These are phyloP conservation scores for Pleurotus tuoliensis DNA, from an alignment of 768 basidiomycete genomes.

Conservation along the genomic window DNA sequence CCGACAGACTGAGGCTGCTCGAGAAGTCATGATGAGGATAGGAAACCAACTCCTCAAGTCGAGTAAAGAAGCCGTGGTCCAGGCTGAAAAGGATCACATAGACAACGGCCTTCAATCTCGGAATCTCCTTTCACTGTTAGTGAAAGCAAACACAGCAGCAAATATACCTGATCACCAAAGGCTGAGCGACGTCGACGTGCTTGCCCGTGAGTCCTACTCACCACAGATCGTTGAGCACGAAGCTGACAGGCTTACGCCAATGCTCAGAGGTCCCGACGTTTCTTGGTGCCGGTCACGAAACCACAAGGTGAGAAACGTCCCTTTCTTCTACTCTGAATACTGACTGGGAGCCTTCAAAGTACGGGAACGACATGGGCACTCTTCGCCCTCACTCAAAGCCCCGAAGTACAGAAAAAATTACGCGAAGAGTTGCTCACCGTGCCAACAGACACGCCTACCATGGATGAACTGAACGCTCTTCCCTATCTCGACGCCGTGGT, in stretches of 20 bases:
- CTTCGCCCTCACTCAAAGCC: constrained; percentile 46
- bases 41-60: constrained; percentile 44
- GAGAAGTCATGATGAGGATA: constrained; percentile 43
- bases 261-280: constrained; percentile 56
- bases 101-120: constrained; percentile 32
- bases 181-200: constrained; percentile 60
- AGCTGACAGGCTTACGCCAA: not conserved
- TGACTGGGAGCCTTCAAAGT: constrained; percentile 16
- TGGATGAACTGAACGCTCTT: constrained; percentile 65
- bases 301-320: constrained; percentile 35
- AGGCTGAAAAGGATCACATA: constrained; percentile 23
- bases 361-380: constrained; percentile 56
- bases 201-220: constrained; percentile 37
- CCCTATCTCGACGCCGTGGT: constrained; percentile 69
- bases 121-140: constrained; percentile 57
- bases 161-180: constrained; percentile 52
- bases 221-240: not conserved
- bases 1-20: constrained; percentile 24
- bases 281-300: constrained; percentile 57
- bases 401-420: constrained; percentile 49
- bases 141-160: constrained; percentile 61
- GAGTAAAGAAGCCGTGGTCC: constrained; percentile 38
- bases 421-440: constrained; percentile 53
- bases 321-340: not conserved
- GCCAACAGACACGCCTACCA: constrained; percentile 53